Evolutionary conservation across 163 green algal species (phyloP).

Genomic region (Volvox carteri): DNA sequence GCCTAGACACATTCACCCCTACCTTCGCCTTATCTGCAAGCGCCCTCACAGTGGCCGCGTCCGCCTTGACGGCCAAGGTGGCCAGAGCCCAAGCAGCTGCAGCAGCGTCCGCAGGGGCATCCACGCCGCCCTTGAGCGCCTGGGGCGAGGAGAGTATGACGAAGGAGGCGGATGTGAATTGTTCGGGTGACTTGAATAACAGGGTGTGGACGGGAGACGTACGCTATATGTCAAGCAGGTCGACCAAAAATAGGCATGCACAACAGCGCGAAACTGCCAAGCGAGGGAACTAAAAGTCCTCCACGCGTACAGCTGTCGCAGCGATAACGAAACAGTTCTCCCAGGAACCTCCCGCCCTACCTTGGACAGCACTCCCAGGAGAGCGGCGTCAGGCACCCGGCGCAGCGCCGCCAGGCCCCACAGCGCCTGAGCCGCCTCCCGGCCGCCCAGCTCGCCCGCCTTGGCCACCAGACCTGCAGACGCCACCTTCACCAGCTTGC

Average conservation of each 20-base stretch:
- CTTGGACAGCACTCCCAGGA: slow-evolving; percentile 25
- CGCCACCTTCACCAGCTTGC: slow-evolving; percentile 60
- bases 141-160: not conserved
- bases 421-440: slow-evolving; percentile 53
- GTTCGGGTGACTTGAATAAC: too few species aligned
- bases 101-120: slow-evolving; percentile 35
- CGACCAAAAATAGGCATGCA: too few species aligned
- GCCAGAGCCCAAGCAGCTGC: slow-evolving; percentile 50
- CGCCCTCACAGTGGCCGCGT: slow-evolving; percentile 33
- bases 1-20: too few species aligned
- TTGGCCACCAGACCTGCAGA: slow-evolving; percentile 51
- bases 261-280: too few species aligned
- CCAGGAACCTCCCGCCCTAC: too few species aligned
- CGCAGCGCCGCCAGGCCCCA: slow-evolving; percentile 52
- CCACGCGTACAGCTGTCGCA: too few species aligned
- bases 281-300: too few species aligned
- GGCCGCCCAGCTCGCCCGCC: slow-evolving; percentile 39
- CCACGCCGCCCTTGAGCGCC: slow-evolving; percentile 41
- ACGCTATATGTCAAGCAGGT: too few species aligned
- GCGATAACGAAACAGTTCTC: too few species aligned
- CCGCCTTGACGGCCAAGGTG: slow-evolving; percentile 48
- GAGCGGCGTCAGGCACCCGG: slow-evolving; percentile 36
- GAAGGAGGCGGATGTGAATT: too few species aligned
- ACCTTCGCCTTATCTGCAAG: slow-evolving; percentile 69
- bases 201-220: too few species aligned